Conservation (phyloP, 139 green algal genomes). For the Prasinococcaceae sp. region DNA sequence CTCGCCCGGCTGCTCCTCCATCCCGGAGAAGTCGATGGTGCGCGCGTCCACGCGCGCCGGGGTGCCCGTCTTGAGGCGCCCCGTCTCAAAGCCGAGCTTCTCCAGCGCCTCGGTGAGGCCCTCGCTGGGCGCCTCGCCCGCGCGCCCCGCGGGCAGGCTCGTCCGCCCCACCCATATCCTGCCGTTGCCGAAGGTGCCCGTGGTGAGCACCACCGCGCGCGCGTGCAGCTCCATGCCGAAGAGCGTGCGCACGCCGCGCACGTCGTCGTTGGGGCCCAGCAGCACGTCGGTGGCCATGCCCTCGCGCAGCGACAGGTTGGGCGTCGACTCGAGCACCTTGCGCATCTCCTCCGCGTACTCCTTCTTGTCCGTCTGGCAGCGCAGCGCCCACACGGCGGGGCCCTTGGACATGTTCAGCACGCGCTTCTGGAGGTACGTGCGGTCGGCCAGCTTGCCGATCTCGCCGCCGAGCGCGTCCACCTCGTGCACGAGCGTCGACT, state of each 20-base stretch:
- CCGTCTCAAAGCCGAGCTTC: conserved; percentile 78
- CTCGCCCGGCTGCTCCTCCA: conserved; percentile 67
- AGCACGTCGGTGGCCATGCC: conserved; percentile 77
- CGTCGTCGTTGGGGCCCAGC: conserved; percentile 70
- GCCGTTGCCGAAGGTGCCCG: conserved; percentile 96
- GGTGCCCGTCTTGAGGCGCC: conserved; percentile 90
- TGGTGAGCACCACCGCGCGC: conserved; percentile 78
- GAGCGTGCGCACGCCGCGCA: conserved; percentile 71
- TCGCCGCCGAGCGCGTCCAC: conserved; percentile 85
- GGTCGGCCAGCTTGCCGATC: conserved; percentile 88
- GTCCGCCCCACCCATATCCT: conserved; percentile 83
- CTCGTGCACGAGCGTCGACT: conserved; percentile 91
- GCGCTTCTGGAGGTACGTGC: conserved; percentile 83
- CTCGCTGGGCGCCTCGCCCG: conserved; percentile 67
- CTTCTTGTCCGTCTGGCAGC: conserved; percentile 94
- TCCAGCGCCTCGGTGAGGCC: conserved; percentile 80
- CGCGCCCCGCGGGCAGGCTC: conserved; percentile 70
- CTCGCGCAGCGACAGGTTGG: conserved; percentile 76
- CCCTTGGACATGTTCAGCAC: conserved; percentile 85
- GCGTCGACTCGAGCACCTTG: conserved; percentile 30
- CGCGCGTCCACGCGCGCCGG: conserved; percentile 77
- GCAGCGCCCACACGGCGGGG: conserved; percentile 90
- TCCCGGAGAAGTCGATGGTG: conserved; percentile 58
- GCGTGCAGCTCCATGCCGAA: conserved; percentile 78
- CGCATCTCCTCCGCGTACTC: conserved; percentile 57